These are phyloP conservation scores for Calamus simplicifolius DNA, from an alignment of 176 grass and related monocot species.

Conservation along the genomic window DNA sequence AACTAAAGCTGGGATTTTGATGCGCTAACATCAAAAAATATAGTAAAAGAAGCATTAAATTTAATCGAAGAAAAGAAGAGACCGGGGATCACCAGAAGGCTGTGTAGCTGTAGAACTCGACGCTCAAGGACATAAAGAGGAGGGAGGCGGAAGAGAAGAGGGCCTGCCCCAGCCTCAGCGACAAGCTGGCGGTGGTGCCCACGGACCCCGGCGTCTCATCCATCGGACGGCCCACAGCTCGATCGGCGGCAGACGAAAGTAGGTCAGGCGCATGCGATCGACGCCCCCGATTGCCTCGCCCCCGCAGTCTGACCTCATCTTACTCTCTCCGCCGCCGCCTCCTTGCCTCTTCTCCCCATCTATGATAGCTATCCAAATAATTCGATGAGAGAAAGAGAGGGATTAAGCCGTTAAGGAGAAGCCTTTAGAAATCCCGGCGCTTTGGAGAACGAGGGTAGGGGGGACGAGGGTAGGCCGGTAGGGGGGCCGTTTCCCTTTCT, in stretches of 20 bases:
- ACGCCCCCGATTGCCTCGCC: not conserved
- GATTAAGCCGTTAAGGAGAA: conserved; percentile 7
- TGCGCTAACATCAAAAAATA: too few species aligned
- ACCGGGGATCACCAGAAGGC: conserved; percentile 55
- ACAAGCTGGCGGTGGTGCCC: conserved; percentile 67
- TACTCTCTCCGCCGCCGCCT: not conserved
- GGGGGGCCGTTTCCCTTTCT: not conserved
- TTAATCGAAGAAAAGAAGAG: not conserved
- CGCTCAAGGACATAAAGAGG: conserved; percentile 84
- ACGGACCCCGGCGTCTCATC: conserved; percentile 30
- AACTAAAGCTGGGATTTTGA: too few species aligned
- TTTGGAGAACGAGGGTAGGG: conserved; percentile 36
- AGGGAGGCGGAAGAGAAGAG: conserved; percentile 77
- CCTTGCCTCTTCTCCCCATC: not conserved
- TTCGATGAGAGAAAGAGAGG: not conserved
- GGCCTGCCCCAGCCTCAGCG: conserved; percentile 70
- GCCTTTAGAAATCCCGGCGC: conserved; percentile 13
- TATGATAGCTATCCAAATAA: not conserved
- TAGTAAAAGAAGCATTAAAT: too few species aligned
- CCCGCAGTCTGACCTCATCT: not conserved
- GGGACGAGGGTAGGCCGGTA: not conserved
- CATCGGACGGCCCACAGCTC: conserved; percentile 5
- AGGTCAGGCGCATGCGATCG: not conserved
- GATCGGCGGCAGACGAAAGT: too few species aligned
- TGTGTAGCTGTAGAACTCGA: conserved; percentile 95